Evolutionary conservation across 768 basidiomycete genomes (phyloP).

Genomic region (Leccinum incarnatum): DNA sequence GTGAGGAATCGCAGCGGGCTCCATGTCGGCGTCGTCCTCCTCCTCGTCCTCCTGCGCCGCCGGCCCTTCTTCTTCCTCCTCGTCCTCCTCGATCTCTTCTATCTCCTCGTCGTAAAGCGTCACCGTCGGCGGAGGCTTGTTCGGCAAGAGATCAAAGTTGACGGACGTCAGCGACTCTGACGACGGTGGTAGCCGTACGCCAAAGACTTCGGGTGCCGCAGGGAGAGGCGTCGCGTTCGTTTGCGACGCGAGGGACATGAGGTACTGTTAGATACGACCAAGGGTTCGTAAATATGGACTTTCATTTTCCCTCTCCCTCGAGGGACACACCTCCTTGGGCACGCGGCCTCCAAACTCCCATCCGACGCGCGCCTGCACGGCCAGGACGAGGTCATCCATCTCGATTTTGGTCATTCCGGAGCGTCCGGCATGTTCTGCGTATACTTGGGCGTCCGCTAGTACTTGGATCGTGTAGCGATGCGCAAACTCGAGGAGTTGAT

Average conservation of each 20-base stretch:
- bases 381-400: constrained; percentile 76
- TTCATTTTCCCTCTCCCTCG: not conserved
- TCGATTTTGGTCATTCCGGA: constrained; percentile 64
- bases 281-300: not conserved
- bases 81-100: constrained; percentile 67
- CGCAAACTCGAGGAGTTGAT: constrained; percentile 84
- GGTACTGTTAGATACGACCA: constrained; percentile 46
- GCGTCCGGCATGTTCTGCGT: constrained; percentile 82
- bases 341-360: constrained; percentile 91
- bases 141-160: constrained; percentile 85
- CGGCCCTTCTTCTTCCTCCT: constrained; percentile 17
- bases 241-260: constrained; percentile 76
- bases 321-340: constrained; percentile 72
- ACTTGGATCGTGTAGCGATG: constrained; percentile 83
- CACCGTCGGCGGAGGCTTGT: constrained; percentile 75
- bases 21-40: constrained; percentile 63
- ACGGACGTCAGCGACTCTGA: constrained; percentile 73
- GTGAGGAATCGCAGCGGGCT: constrained; percentile 53
- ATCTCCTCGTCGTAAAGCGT: constrained; percentile 78
- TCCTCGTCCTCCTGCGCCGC: constrained; percentile 52
- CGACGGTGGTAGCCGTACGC: constrained; percentile 70
- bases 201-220: constrained; percentile 84
- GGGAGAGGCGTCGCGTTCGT: constrained; percentile 81
- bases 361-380: constrained; percentile 85
- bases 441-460: constrained; percentile 80